Evolutionary conservation across 2,329 filamentous ascomycete species (phyloP).

Genomic region (Fusarium siculi): DNA sequence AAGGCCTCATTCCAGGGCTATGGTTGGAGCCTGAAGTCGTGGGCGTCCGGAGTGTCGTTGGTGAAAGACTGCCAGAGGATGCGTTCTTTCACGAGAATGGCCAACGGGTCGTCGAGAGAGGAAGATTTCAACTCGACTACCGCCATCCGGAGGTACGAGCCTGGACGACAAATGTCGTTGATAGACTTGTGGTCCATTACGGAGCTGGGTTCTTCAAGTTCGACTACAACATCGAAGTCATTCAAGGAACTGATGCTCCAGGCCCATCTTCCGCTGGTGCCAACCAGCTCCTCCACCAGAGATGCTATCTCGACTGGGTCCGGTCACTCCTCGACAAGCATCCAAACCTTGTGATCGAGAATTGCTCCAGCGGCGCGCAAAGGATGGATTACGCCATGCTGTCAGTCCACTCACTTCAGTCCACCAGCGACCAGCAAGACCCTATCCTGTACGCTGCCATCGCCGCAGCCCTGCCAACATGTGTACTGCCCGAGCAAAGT

Average conservation of each 20-base stretch:
- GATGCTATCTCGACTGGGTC: constrained; percentile 49
- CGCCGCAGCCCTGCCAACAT: constrained; percentile 46
- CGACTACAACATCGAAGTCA: constrained; percentile 52
- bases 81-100: constrained; percentile 49
- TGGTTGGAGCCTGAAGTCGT: constrained; percentile 53
- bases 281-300: constrained; percentile 46
- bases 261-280: constrained; percentile 37
- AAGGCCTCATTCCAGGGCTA: constrained; percentile 46
- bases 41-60: constrained; percentile 42
- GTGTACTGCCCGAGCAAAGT: constrained; percentile 50
- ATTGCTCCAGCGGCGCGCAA: constrained; percentile 47
- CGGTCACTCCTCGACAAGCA: constrained; percentile 41
- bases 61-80: constrained; percentile 37
- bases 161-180: constrained; percentile 41
- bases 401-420: constrained; percentile 46
- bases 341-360: constrained; percentile 49
- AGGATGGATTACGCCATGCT: constrained; percentile 52
- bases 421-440: constrained; percentile 51
- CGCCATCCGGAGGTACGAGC: constrained; percentile 41
- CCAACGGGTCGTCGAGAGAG: constrained; percentile 46
- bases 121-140: constrained; percentile 50
- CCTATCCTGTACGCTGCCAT: constrained; percentile 47
- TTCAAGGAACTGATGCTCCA: constrained; percentile 46
- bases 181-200: constrained; percentile 40
- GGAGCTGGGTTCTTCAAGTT: constrained; percentile 50